Conservation (phyloP, 305 asterid genomes). For the Rubia peregrina region DNA sequence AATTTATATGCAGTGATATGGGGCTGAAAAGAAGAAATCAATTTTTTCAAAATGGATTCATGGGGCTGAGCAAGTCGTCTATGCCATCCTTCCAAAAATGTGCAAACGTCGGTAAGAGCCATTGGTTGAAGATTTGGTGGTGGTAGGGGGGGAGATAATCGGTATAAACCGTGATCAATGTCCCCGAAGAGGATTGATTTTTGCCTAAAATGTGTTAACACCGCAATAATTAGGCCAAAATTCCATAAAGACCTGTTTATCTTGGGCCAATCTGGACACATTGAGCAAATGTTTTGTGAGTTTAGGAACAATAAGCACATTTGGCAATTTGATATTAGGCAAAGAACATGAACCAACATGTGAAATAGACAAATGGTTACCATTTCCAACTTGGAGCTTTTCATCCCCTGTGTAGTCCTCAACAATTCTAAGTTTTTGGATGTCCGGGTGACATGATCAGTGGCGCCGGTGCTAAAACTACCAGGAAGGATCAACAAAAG, state of each 20-base stretch:
- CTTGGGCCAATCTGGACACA: background rate
- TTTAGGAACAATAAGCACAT: background rate
- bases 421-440: no score
- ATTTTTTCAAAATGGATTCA: background rate
- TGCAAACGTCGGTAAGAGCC: background rate
- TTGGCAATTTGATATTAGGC: no score
- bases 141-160: background rate
- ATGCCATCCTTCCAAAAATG: background rate
- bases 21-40: background rate
- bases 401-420: no score
- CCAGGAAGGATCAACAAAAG: no score
- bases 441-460: no score
- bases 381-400: no score
- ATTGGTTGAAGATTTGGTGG: background rate
- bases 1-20: background rate
- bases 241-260: no score
- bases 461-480: no score
- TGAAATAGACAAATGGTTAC: no score
- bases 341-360: no score
- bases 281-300: background rate
- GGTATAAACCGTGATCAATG: background rate
- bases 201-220: background rate
- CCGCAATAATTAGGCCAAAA: no score
- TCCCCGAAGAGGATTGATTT: background rate
- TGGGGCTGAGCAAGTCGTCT: conserved; percentile 6